A percentile compares a stretch with the other conserved stretches of the same genome.
Evolutionary conservation across 2,329 filamentous ascomycete species (phyloP).

Genomic region (Trichoderma afroharzianum): DNA sequence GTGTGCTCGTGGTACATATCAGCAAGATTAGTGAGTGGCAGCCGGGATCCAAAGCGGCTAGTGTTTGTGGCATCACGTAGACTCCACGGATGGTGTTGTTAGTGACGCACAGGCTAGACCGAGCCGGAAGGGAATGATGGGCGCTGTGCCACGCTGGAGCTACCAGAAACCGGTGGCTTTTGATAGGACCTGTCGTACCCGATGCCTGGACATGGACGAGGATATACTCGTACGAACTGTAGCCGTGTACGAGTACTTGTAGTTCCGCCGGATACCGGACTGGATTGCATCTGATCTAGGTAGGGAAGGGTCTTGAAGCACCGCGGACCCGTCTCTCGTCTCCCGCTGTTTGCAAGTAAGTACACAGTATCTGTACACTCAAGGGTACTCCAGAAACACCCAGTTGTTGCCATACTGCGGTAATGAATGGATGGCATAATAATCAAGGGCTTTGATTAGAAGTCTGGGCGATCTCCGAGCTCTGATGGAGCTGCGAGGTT

Average conservation of each 20-base stretch:
- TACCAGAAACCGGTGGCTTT: not conserved
- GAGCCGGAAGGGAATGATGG: not conserved
- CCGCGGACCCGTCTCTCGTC: not conserved
- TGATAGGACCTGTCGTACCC: not conserved
- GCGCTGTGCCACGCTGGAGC: not conserved
- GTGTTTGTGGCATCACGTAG: not conserved
- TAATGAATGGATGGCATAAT: not conserved
- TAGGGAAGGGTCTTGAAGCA: not conserved
- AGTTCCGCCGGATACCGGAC: not conserved
- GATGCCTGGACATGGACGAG: not conserved
- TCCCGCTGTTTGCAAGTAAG: not conserved
- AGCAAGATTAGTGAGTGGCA: not conserved
- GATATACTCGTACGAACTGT: not conserved
- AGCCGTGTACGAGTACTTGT: no score
- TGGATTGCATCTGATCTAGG: not conserved
- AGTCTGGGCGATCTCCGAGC: not conserved
- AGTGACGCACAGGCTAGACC: not conserved
- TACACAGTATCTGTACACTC: not conserved
- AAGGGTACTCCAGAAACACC: not conserved
- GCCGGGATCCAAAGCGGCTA: not conserved
- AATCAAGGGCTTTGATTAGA: not conserved
- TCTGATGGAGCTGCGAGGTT: not conserved
- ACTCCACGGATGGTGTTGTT: not conserved
- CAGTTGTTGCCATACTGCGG: not conserved
- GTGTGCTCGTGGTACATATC: not conserved